Percentiles rank a stretch among this genome's conserved stretches.
Evolutionary conservation across 345 rosid genomes (phyloP).

Genomic region (Punica granatum): DNA sequence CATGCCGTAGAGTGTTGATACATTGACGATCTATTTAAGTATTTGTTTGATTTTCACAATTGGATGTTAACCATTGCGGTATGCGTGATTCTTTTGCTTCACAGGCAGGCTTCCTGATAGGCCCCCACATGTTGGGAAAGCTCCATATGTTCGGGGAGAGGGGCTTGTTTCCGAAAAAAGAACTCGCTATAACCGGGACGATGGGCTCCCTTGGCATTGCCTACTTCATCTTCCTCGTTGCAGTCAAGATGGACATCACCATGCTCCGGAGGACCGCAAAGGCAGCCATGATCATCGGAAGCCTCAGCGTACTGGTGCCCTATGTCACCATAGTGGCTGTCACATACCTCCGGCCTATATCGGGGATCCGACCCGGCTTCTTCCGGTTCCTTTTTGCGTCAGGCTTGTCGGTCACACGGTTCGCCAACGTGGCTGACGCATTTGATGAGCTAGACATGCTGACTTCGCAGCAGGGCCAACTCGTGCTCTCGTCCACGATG

Average conservation of each 20-base stretch:
- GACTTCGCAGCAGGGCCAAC: conserved; percentile 25
- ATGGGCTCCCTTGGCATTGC: background rate
- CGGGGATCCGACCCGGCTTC: background rate
- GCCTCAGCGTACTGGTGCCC: conserved; percentile 3
- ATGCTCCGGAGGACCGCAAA: conserved; percentile 2
- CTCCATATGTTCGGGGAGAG: background rate
- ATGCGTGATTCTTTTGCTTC: background rate
- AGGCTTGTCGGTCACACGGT: conserved; percentile 6
- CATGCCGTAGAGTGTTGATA: background rate
- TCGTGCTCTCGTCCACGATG: conserved; percentile 19
- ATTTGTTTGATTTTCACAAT: background rate
- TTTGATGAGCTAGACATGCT: conserved; percentile 23
- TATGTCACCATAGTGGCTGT: background rate
- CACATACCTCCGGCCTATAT: background rate
- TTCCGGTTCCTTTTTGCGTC: background rate
- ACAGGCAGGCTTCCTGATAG: conserved; percentile 7
- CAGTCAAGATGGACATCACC: conserved; percentile 20
- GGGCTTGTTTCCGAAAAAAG: conserved; percentile 5
- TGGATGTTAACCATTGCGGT: background rate
- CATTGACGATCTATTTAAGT: too few relatives aligned
- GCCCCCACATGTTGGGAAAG: conserved; percentile 18
- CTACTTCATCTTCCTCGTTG: conserved; percentile 14
- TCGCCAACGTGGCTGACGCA: conserved; percentile 8
- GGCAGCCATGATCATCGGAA: conserved; percentile 11
- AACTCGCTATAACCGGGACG: background rate